Base-by-base conservation (phyloP, 805 yeast species). In the Pichia pseudocactophila region DNA sequence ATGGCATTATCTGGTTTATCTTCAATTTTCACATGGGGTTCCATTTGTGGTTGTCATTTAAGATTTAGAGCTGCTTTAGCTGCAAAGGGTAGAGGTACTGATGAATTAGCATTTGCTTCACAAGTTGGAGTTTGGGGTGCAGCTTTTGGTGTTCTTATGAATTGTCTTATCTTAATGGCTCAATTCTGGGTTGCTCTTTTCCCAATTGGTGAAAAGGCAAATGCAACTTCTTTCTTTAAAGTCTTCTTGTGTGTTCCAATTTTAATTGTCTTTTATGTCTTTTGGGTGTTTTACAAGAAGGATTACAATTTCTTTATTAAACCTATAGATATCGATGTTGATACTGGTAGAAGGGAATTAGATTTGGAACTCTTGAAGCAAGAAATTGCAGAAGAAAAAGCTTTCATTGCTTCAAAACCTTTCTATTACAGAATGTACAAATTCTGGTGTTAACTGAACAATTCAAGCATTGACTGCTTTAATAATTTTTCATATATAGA, bases 121-220 rank as follows among this genome's bases (percentile, higher is more conserved):
- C 81, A 75, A 44, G 63, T 69, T 27, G 95, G 95, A 50, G 59
- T 79, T 19, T 62, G 55, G 51, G 92, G 92, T 37, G 78, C 94
- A 1, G 56, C 55, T 45, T 71, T 70, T 54, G 92, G 90, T 38
- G 55, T 73, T 13, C 49, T 64, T 31, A 62, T 86, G 57, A 76
- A 78, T 55, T 33, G 72, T 33, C 59, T 80, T 42, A 78, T 83
- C 44, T 67, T 86, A 41, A 64, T 73, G 44, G 82, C 87, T 20
- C 89, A 82, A 62, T 82, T 85, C 65, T 85, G 89, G 85, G 70
- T 81, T 40, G 89, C 90, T 6, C 63, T 81, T 31, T 84, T 68
- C 69, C 94, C 95, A 40, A 56, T 77, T 40, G 78, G 77, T 16
- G 65, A 44, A 9, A 33, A 60, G 13, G 74, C 80, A 34, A 65